Percentiles rank a stretch among this genome's conserved stretches.
Evolutionary conservation across 129 eudicot genomes (phyloP).

Genomic region (Cynara cardunculus): DNA sequence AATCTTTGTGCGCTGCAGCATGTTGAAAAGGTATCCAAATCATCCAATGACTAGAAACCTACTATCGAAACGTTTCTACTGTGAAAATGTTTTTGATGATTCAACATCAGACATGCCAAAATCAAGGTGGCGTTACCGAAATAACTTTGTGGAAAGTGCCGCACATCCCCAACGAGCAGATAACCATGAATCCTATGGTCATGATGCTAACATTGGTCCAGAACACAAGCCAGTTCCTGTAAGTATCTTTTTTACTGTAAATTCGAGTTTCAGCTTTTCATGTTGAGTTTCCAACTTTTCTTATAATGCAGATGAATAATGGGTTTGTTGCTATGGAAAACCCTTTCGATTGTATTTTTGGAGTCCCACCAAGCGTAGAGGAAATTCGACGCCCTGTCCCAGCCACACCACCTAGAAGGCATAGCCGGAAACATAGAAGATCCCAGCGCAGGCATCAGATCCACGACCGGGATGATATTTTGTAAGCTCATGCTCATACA

Average conservation of each 20-base stretch:
- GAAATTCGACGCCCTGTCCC: constrained; percentile 34
- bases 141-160: constrained; percentile 34
- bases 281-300: background rate
- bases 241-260: constrained; percentile 26
- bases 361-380: constrained; percentile 38
- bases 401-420: constrained; percentile 35
- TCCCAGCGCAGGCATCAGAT: constrained; percentile 54
- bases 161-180: constrained; percentile 29
- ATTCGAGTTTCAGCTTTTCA: background rate
- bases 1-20: constrained; percentile 43
- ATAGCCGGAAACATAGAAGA: constrained; percentile 44
- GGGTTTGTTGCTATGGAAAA: constrained; percentile 36
- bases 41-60: constrained; percentile 47
- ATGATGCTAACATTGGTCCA: constrained; percentile 29
- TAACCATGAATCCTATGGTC: constrained; percentile 15
- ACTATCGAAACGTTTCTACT: constrained; percentile 66
- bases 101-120: constrained; percentile 51
- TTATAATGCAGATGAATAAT: constrained; percentile 36
- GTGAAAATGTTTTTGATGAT: constrained; percentile 74
- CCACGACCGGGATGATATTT: constrained; percentile 37
- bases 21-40: constrained; percentile 53
- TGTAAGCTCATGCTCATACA: background rate
- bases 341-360: constrained; percentile 72
- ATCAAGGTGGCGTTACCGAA: constrained; percentile 68
- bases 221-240: constrained; percentile 40